Base-by-base conservation (phyloP, 345 rosid species). In the Linum tenue region DNA sequence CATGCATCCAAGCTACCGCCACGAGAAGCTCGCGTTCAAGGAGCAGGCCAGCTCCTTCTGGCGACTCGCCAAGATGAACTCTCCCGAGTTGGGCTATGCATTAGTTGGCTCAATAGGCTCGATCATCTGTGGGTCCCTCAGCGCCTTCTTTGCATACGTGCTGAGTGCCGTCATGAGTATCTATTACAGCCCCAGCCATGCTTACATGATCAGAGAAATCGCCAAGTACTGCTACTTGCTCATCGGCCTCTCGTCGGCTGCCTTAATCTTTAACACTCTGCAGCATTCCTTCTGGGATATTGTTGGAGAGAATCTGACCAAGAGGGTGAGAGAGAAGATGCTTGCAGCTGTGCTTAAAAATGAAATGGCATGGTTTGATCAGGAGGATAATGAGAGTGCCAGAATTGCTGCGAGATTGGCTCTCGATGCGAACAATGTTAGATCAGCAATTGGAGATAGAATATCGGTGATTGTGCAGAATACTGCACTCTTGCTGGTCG, bases 51-150 rank as follows among this genome's bases (percentile, higher is more conserved):
- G 91, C 64, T 92, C 98, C 4, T 92, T 92, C 76, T 92, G 85
- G 98, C 97, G 98, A 59, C 86, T 92, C 22, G 96, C 88, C 7
- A 92, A 92, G 72, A 92, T 92, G 97, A 92, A 92, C 74, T 84
- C 96, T 64, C 98, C 98, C 0, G 98, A 92, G 71, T 92, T 97
- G 98, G 82, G 81, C 69, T 92, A 86, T 62, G 98, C 98, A 63
- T 72, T 90, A 35, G 82, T 83, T 1, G 98, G 98, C 42, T 92
- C 98, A 3, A 78, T 90, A 37, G 98, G 98, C 62, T 92, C 98
- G 8, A 78, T 92, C 42, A 59, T 90, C 11, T 92, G 98, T 37
- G 97, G 98, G 11, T 88, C 91, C 12, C 97, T 92, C 40, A 90
- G 96, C 8, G 98, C 98, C 11, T 89, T 90, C 85, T 92, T 92